These are phyloP conservation scores for Quercus variabilis DNA, from an alignment of 306 rosid genomes.

Conservation along the genomic window DNA sequence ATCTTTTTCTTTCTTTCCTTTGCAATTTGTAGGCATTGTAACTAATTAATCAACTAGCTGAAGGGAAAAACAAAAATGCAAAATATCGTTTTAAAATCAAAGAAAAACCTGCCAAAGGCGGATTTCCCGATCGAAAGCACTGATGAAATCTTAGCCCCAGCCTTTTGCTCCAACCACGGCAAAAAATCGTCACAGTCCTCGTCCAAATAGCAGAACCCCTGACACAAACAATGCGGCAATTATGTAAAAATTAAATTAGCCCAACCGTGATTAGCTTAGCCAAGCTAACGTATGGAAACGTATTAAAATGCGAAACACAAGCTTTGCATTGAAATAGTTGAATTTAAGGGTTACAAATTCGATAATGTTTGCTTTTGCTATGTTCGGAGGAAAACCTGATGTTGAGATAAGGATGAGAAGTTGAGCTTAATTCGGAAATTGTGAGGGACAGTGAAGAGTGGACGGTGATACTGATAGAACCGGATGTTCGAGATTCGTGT, in stretches of 20 bases:
- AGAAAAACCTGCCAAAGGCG: constrained; percentile 44
- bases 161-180: constrained; percentile 68
- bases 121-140: constrained; percentile 60
- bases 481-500: constrained; percentile 22
- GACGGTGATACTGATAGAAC: constrained; percentile 24
- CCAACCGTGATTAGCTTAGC: background rate
- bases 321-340: background rate
- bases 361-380: background rate
- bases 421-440: constrained; percentile 17
- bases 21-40: background rate
- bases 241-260: background rate
- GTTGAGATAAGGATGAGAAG: constrained; percentile 22
- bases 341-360: background rate
- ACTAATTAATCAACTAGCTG: no score
- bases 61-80: background rate
- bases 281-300: no score
- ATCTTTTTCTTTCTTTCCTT: background rate
- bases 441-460: constrained; percentile 13
- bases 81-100: background rate
- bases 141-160: constrained; percentile 45
- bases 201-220: constrained; percentile 19
- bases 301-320: background rate
- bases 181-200: constrained; percentile 40
- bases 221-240: background rate
- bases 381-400: constrained; percentile 29